Evolutionary conservation across 1,139 yeast species (phyloP).

Genomic region (Suhomyces anneliseae): DNA sequence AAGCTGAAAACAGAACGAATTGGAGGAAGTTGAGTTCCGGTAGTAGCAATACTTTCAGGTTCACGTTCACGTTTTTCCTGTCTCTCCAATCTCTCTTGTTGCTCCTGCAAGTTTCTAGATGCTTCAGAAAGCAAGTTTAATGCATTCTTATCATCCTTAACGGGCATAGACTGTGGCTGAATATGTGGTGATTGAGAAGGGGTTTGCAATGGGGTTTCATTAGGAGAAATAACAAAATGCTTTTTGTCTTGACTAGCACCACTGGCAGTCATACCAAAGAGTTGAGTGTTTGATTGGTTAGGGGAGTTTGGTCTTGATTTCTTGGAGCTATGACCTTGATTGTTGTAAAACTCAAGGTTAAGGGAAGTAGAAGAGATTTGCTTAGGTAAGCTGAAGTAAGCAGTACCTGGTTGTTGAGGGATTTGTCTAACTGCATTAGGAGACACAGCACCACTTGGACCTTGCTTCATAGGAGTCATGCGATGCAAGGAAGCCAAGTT

Average conservation of each 20-base stretch:
- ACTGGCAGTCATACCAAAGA: constrained; percentile 5
- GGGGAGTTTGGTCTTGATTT: constrained; percentile 48
- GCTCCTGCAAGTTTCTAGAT: constrained; percentile 21
- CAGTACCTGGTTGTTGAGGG: constrained; percentile 12
- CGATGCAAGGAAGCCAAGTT: constrained; percentile 28
- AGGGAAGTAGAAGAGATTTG: constrained; percentile 28
- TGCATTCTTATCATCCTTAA: constrained; percentile 8
- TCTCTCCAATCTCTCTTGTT: constrained; percentile 9
- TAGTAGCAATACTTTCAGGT: constrained; percentile 35
- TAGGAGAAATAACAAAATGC: constrained; percentile 30
- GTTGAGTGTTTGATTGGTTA: constrained; percentile 16
- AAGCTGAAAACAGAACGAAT: constrained; percentile 43
- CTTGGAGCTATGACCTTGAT: constrained; percentile 20
- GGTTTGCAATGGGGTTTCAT: constrained; percentile 43
- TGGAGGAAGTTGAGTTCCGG: constrained; percentile 47
- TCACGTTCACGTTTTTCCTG: neutral
- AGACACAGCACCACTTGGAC: constrained; percentile 3
- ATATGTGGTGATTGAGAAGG: constrained; percentile 48
- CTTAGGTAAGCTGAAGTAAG: constrained; percentile 20
- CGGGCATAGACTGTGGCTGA: constrained; percentile 21
- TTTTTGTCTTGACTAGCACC: constrained; percentile 5
- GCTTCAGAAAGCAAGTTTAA: constrained; percentile 23
- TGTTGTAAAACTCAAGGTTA: constrained; percentile 30
- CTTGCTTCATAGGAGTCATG: constrained; percentile 40
- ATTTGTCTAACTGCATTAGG: constrained; percentile 14